Evolutionary conservation across 108 stramenopile species (phyloP).

Genomic region (Nannochloropsis oceanica): DNA sequence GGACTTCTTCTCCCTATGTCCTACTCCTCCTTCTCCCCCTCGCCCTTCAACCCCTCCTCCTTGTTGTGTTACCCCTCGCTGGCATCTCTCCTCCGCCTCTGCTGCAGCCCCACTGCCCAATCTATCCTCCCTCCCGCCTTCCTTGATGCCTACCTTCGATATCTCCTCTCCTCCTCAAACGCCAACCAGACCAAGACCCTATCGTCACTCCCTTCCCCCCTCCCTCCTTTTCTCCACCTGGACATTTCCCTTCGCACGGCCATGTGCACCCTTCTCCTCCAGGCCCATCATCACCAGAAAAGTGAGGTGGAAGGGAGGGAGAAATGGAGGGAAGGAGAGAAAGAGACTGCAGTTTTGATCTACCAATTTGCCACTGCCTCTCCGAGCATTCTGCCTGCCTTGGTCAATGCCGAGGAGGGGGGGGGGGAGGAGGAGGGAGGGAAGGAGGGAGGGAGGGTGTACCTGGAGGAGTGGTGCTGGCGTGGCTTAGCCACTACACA

Average conservation of each 20-base stretch:
- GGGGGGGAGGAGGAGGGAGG: neutral
- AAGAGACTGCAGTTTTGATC: neutral
- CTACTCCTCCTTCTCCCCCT: too few species aligned
- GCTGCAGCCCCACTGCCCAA: neutral
- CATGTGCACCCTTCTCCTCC: neutral
- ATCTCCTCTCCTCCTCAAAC: neutral
- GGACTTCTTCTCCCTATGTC: too few species aligned
- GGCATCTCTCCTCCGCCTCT: neutral
- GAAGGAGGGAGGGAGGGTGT: neutral
- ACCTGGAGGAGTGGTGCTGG: neutral
- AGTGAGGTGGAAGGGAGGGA: neutral
- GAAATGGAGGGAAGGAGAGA: neutral
- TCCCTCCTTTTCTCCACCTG: neutral
- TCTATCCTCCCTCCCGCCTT: neutral
- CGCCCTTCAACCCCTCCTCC: neutral
- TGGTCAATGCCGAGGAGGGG: neutral
- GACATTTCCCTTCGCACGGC: neutral
- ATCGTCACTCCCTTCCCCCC: neutral
- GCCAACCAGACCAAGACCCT: neutral
- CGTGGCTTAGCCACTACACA: neutral
- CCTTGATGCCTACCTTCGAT: neutral
- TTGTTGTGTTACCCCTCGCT: neutral
- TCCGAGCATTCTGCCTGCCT: neutral
- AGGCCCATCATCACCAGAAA: neutral
- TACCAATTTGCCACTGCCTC: neutral